A percentile compares a stretch with the other conserved stretches of the same genome.
Conservation (phyloP, 2,329 filamentous ascomycete genomes). For the Hymenoscyphus linearis region DNA sequence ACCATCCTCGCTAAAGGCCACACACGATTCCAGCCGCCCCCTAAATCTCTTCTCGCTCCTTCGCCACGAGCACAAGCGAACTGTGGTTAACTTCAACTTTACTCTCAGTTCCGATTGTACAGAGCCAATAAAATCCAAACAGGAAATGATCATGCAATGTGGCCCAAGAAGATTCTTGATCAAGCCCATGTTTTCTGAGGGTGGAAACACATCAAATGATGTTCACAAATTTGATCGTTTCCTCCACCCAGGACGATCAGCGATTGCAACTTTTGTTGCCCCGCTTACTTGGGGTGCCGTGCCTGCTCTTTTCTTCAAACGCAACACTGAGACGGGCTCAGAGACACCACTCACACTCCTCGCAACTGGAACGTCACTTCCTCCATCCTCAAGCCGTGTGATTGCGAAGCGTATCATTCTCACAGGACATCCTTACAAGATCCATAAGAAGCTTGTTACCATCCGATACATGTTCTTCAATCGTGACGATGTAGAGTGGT, state of each 20-base stretch:
- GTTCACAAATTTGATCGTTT: constrained; percentile 96
- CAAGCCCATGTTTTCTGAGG: constrained; percentile 84
- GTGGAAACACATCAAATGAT: constrained; percentile 89
- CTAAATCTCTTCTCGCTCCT: constrained; percentile 79
- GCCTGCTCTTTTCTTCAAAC: constrained; percentile 82
- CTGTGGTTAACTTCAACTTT: constrained; percentile 83
- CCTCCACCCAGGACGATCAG: constrained; percentile 83
- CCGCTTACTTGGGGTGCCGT: constrained; percentile 92
- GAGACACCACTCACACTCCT: constrained; percentile 62
- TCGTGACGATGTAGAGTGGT: constrained; percentile 90
- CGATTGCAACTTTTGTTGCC: constrained; percentile 83
- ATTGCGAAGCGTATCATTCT: constrained; percentile 92
- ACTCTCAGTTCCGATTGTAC: constrained; percentile 74
- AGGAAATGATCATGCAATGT: constrained; percentile 86
- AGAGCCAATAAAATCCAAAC: constrained; percentile 80
- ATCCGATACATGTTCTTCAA: constrained; percentile 99
- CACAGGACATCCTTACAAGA: constrained; percentile 96
- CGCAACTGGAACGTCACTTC: constrained; percentile 80
- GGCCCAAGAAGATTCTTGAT: constrained; percentile 81
- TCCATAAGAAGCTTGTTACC: constrained; percentile 95
- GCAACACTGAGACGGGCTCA: constrained; percentile 40
- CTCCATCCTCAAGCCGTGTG: constrained; percentile 70
- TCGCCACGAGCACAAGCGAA: constrained; percentile 91
- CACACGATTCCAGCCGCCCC: constrained; percentile 52
- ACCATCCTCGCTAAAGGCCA: constrained; percentile 47